Base-by-base conservation (phyloP, 169 alveolate species). In the Babesia bovis region DNA sequence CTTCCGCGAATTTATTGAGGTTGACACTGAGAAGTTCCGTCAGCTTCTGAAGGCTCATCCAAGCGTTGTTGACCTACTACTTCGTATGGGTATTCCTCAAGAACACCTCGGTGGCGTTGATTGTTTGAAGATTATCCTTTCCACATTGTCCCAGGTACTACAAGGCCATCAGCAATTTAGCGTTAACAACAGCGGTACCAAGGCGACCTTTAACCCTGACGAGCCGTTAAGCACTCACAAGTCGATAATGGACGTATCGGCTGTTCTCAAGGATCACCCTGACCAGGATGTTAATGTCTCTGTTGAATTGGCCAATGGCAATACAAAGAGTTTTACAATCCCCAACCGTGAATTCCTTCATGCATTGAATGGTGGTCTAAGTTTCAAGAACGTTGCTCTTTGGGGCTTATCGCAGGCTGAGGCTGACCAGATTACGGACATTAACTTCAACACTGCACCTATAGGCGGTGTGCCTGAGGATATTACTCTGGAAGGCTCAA, bases 61-160 rank as follows among this genome's bases (percentile, higher is more conserved):
- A 15, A 76, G 51, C 51, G 83, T 81, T 12, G 73, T 72, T 28
- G 79, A 65, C 28, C 69, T 81, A 36, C 67, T 81, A 5, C 75
- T 81, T 12, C 69, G 68, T 41, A 47, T 81, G 70, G 88, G 88
- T 1, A 41, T 81, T 38, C 84, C 88, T 9, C 84, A 70, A 47
- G 82, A 71, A 15, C 84, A 71, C 42, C 84, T 81, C 21, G 84
- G 84, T 25, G 71, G 85, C 28, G 51, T 71, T 21, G 70, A 81
- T 49, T 70, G 81, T 23, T 66, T 81, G 50, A 61, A 71, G 44
- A 58, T 81, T n/a, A 60, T 81, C 21, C 36, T 81, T 21, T 69
- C 83, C n/a, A 70, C 75, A 26, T 59, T 81, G 45, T 40, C 84
- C 36, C 47, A 81, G 65, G 69, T 73, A 19, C 66, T 81, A 23